Evolutionary conservation across 108 stramenopile species (phyloP).

Genomic region (Fragilariopsis cylindrus): DNA sequence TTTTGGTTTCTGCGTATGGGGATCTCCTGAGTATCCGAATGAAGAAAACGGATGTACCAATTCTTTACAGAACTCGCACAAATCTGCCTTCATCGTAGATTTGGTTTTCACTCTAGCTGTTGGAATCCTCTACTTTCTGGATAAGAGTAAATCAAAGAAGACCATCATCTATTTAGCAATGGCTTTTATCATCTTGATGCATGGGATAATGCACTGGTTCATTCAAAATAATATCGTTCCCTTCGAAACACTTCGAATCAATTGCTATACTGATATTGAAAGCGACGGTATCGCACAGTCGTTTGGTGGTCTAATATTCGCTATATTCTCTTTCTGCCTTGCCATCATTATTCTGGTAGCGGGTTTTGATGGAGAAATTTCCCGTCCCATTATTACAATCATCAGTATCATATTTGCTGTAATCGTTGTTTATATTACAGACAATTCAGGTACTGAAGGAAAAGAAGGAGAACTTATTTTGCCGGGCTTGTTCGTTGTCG

Average conservation of each 20-base stretch:
- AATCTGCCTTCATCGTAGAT: background rate
- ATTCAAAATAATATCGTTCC: background rate
- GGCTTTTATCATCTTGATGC: background rate
- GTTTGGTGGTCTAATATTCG: background rate
- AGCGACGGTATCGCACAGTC: too few relatives aligned
- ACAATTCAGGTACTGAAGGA: background rate
- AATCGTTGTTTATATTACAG: background rate
- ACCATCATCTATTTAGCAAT: background rate
- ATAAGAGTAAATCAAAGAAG: background rate
- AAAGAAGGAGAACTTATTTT: background rate
- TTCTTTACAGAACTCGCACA: background rate
- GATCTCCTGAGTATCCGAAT: background rate
- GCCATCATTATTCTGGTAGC: background rate
- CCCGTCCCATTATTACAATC: background rate
- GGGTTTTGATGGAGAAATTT: background rate
- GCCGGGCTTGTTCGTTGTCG: background rate
- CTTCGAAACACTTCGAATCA: background rate
- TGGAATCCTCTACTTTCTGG: background rate
- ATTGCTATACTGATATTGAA: background rate
- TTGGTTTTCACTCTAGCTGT: background rate
- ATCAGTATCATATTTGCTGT: conserved; percentile 3
- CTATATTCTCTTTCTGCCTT: background rate
- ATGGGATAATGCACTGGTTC: background rate
- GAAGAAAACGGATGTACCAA: background rate
- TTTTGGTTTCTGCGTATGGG: conserved; percentile 5